phyloP scores from a whole-genome alignment of 495 filamentous ascomycete genomes.

The Diplogelasinospora grovesii region DNA sequence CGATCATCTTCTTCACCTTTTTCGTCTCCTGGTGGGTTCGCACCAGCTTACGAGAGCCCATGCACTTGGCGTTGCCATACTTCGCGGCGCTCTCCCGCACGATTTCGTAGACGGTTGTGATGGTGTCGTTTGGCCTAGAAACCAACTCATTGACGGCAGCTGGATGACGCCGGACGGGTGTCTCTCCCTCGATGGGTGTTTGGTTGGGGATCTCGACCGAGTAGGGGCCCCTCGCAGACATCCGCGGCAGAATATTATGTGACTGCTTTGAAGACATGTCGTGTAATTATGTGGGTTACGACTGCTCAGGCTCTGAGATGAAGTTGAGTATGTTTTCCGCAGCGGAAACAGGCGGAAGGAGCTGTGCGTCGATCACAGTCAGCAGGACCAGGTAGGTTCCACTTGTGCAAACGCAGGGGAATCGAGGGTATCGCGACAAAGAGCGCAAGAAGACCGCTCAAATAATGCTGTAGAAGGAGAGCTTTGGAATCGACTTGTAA shows the following conservation, averaged over 20 bases:
- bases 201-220: slow-evolving; percentile 71
- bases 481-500: no score
- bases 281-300: no score
- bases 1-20: slow-evolving; percentile 93
- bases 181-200: slow-evolving; percentile 74
- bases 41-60: slow-evolving; percentile 75
- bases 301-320: no score
- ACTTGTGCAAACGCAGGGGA: no score
- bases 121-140: slow-evolving; percentile 46
- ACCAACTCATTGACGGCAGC: slow-evolving; percentile 62
- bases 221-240: slow-evolving; percentile 60
- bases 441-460: no score
- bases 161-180: slow-evolving; percentile 77
- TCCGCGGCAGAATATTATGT: slow-evolving; percentile 52
- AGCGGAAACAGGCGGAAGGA: no score
- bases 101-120: slow-evolving; percentile 83
- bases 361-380: not conserved
- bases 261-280: not conserved
- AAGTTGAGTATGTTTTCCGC: no score
- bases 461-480: no score
- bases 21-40: slow-evolving; percentile 86
- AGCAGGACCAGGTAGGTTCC: not conserved
- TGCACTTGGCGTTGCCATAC: slow-evolving; percentile 82
- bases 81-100: slow-evolving; percentile 68
- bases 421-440: no score